A percentile compares a stretch with the other conserved stretches of the same genome.
Evolutionary conservation across 177 flowering plant genomes (phyloP).

Genomic region (Viscum album): DNA sequence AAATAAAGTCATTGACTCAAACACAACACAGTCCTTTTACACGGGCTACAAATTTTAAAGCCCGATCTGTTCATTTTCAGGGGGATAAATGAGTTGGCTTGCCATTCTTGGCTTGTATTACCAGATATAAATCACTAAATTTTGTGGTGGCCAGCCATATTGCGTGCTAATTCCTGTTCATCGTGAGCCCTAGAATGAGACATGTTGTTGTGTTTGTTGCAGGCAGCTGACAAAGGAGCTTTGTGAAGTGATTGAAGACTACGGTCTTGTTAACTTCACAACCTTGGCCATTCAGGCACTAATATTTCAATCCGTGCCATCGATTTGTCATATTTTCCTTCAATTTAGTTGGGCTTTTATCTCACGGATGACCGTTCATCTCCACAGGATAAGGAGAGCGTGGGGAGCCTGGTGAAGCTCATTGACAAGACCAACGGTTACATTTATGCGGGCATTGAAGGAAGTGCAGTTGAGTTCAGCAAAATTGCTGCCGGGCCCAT

Average conservation of each 20-base stretch:
- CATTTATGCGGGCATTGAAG: conserved; percentile 66
- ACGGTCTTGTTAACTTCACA: conserved; percentile 60
- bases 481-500: conserved; percentile 76
- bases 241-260: conserved; percentile 71
- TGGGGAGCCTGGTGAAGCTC: conserved; percentile 73
- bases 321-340: not conserved
- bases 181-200: too few species aligned
- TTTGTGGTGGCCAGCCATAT: too few species aligned
- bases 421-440: conserved; percentile 89
- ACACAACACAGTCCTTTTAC: too few species aligned
- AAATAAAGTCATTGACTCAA: too few species aligned
- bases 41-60: too few species aligned
- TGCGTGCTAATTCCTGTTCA: too few species aligned
- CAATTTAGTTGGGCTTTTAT: not conserved
- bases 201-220: conserved; percentile 17
- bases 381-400: conserved; percentile 81
- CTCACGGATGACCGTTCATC: not conserved
- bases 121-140: too few species aligned
- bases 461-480: conserved; percentile 85
- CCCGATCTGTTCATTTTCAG: too few species aligned
- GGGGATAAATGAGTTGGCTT: too few species aligned
- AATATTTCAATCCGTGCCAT: not conserved
- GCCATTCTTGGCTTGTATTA: too few species aligned
- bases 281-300: conserved; percentile 81
- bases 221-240: conserved; percentile 88